These are phyloP conservation scores for Aplosporella prunicola DNA, from an alignment of 2,329 filamentous ascomycete genomes.

Conservation along the genomic window DNA sequence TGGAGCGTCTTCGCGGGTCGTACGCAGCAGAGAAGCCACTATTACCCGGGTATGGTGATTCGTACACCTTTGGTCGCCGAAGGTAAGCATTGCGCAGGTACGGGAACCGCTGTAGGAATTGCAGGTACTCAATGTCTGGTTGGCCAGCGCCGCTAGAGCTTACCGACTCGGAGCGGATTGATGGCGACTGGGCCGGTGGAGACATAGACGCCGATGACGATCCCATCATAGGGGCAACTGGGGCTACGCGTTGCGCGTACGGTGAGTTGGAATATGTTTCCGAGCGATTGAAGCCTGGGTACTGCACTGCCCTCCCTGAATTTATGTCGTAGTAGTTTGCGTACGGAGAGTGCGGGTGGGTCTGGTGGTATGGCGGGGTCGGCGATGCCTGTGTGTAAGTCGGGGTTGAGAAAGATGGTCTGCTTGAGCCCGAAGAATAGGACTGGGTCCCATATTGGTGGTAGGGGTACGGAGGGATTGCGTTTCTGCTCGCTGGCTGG, in stretches of 20 bases:
- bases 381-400: no score
- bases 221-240: not conserved
- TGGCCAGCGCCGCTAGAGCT: slow-evolving; percentile 1
- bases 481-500: slow-evolving; percentile 3
- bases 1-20: not conserved
- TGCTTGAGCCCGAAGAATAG: slow-evolving; percentile 4
- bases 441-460: not conserved
- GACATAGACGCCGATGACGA: slow-evolving; percentile 5
- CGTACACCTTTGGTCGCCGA: slow-evolving; percentile 36
- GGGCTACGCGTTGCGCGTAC: not conserved
- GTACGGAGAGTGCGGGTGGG: slow-evolving; percentile 4
- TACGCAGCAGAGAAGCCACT: slow-evolving; percentile 9
- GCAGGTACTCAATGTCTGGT: slow-evolving; percentile 26
- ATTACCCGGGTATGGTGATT: slow-evolving; percentile 31
- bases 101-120: slow-evolving; percentile 36
- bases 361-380: slow-evolving; percentile 5
- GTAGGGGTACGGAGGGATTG: not conserved
- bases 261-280: not conserved
- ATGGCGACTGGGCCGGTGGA: slow-evolving; percentile 2
- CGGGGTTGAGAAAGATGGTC: no score
- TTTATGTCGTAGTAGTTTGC: not conserved
- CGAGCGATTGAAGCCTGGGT: slow-evolving; percentile 7
- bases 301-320: not conserved
- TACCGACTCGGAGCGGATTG: slow-evolving; percentile 1
- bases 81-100: slow-evolving; percentile 38